phyloP scores from a whole-genome alignment of 208 protist genomes.

The Herpetomonas samuelpessoai region DNA sequence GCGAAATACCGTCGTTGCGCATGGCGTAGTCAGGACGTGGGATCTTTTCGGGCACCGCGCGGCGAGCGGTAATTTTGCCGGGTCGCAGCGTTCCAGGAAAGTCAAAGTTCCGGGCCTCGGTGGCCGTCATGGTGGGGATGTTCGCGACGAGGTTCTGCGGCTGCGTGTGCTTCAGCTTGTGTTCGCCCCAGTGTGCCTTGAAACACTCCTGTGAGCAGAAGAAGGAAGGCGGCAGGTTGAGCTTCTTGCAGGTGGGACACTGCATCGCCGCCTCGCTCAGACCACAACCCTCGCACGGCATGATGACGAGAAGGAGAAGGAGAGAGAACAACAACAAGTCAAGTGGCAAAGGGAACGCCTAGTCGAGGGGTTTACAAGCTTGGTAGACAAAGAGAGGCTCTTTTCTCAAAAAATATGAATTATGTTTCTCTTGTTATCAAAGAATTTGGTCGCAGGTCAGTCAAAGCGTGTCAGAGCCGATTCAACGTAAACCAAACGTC shows the following conservation, averaged over 20 bases:
- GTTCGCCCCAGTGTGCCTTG: slow-evolving; percentile 79
- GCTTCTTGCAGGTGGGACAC: slow-evolving; percentile 91
- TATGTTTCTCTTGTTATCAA: too few species aligned
- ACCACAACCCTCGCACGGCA: slow-evolving; percentile 88
- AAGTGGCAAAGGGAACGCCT: too few species aligned
- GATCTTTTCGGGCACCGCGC: slow-evolving; percentile 72
- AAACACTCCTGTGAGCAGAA: slow-evolving; percentile 90
- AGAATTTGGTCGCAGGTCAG: too few species aligned
- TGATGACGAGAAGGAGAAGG: background rate
- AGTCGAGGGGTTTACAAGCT: too few species aligned
- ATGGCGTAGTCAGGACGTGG: slow-evolving; percentile 83
- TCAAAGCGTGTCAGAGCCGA: too few species aligned
- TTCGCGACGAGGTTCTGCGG: slow-evolving; percentile 47
- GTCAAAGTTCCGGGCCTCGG: slow-evolving; percentile 64
- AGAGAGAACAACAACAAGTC: slow-evolving; percentile 1
- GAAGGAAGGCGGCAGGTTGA: slow-evolving; percentile 84
- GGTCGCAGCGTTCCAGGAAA: slow-evolving; percentile 84
- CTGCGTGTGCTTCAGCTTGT: slow-evolving; percentile 86
- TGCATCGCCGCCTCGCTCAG: slow-evolving; percentile 67
- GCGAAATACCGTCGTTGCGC: slow-evolving; percentile 74
- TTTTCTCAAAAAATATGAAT: too few species aligned
- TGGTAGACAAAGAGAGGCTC: too few species aligned
- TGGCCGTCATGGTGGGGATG: slow-evolving; percentile 86
- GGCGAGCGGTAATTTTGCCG: slow-evolving; percentile 79
- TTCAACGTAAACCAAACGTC: too few species aligned